Percentiles rank a stretch among this genome's conserved stretches.
Evolutionary conservation across 768 basidiomycete species (phyloP).

Genomic region (Pleurotus djamor): DNA sequence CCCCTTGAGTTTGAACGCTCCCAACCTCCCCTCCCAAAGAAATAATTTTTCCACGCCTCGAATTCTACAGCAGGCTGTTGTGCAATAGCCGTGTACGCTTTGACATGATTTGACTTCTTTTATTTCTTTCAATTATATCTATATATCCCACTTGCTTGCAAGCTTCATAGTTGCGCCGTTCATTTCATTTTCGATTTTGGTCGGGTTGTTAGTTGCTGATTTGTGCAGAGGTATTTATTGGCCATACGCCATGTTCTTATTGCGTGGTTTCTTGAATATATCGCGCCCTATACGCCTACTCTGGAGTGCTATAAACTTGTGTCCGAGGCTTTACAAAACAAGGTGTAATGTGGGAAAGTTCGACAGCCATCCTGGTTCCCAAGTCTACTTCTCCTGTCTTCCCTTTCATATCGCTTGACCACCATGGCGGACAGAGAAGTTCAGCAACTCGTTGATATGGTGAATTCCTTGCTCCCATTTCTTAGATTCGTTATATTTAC

Average conservation of each 20-base stretch:
- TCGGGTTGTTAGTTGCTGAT: background rate
- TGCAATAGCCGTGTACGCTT: constrained; percentile 5
- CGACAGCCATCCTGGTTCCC: background rate
- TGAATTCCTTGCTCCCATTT: constrained; percentile 14
- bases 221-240: background rate
- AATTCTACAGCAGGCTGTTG: background rate
- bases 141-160: constrained; percentile 9
- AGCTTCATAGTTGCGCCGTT: background rate
- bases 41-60: background rate
- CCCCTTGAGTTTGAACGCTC: constrained; percentile 66
- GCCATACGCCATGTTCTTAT: background rate
- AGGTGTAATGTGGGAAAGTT: background rate
- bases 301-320: background rate
- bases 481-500: constrained; percentile 1
- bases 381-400: background rate
- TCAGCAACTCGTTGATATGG: constrained; percentile 65
- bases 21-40: constrained; percentile 1
- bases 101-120: background rate
- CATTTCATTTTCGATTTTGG: background rate
- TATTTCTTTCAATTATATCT: background rate
- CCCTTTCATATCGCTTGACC: too few relatives aligned
- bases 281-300: background rate
- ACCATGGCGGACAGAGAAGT: constrained; percentile 47
- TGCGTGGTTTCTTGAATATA: constrained; percentile 6
- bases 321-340: background rate